Base-by-base conservation (phyloP, 2,329 filamentous ascomycete genomes). In the Claviceps sp. region DNA sequence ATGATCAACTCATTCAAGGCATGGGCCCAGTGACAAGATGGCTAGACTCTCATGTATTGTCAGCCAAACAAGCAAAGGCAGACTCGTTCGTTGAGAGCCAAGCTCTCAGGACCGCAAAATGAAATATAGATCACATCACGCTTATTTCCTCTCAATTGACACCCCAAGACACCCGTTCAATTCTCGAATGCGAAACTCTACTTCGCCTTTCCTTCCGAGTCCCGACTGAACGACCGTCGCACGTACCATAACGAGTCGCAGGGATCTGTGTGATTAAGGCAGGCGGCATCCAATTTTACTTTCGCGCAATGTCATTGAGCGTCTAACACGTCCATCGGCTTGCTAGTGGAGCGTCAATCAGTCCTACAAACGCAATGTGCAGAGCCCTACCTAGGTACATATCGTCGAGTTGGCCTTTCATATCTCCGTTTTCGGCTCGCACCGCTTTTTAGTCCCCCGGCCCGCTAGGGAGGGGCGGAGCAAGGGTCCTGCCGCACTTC, bases 341-440 rank as follows among this genome's bases (percentile, higher is more conserved):
- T 56, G 51, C 40, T 40, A 44, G 60, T 60, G 60, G 59, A 58
- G 54, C 44, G 34, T 37, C 45, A 7, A n/a, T 41, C 39, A 50
- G 48, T 19, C 48, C 26, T 44, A 34, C 7, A 24, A 51, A 42
- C 13, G 19, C 37, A 46, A 48, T 14, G 43, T 16, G 16, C 22
- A 37, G 26, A 47, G 34, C 50, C 42, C 16, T 51, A 50, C 11
- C 41, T 14, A 22, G 5, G 24, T 24, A 4, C 4, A 6, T 34
- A 34, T 34, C 30, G 40, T 48, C 30, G 24, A 52, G 19, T 17
- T 48, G 49, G 42, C 37, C 30, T 44, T 54, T 38, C 24, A 26
- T 54, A 40, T 49, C 42, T 50, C 62, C 65, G 62, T 61, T 61
- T 59, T 65, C 65, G 65, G 65, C 62, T 67, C 65, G 65, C 65